Conservation (phyloP, 106 monocot species). For the Dactylorhiza incarnata region DNA sequence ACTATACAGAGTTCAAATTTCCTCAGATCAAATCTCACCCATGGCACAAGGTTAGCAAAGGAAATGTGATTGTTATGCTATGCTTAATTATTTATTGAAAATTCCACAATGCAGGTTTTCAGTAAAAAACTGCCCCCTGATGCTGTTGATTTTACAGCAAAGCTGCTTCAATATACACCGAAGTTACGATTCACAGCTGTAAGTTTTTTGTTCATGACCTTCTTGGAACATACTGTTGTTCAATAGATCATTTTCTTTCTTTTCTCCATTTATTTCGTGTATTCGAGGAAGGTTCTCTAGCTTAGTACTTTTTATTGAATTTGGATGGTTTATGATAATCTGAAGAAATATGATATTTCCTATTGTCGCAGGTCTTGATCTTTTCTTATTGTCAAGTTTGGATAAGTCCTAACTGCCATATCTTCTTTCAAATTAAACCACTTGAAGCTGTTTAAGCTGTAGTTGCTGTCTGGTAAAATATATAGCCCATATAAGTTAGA, state of each 20-base stretch:
- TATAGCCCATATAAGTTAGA: too few species aligned
- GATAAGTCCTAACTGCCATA: too few species aligned
- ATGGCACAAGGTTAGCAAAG: constrained; percentile 31
- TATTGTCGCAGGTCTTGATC: too few species aligned
- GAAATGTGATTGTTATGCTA: not conserved
- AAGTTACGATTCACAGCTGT: constrained; percentile 37
- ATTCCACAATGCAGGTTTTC: constrained; percentile 33
- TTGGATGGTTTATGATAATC: not conserved
- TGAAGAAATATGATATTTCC: too few species aligned
- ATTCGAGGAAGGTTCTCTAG: not conserved
- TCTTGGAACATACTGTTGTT: not conserved
- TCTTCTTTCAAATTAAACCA: too few species aligned
- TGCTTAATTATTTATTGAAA: not conserved
- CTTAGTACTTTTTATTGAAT: not conserved
- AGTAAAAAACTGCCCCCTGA: constrained; percentile 35
- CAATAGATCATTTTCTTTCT: not conserved
- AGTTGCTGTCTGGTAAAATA: too few species aligned
- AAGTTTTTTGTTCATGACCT: constrained; percentile 10
- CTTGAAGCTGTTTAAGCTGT: too few species aligned
- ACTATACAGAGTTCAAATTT: constrained; percentile 46
- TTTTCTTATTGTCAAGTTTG: too few species aligned
- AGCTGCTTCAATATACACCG: constrained; percentile 45
- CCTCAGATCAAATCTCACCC: constrained; percentile 42
- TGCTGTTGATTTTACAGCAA: constrained; percentile 37
- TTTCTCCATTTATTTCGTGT: not conserved